Evolutionary conservation across 805 yeast species (phyloP).

Genomic region (Lachancea dasiensis): DNA sequence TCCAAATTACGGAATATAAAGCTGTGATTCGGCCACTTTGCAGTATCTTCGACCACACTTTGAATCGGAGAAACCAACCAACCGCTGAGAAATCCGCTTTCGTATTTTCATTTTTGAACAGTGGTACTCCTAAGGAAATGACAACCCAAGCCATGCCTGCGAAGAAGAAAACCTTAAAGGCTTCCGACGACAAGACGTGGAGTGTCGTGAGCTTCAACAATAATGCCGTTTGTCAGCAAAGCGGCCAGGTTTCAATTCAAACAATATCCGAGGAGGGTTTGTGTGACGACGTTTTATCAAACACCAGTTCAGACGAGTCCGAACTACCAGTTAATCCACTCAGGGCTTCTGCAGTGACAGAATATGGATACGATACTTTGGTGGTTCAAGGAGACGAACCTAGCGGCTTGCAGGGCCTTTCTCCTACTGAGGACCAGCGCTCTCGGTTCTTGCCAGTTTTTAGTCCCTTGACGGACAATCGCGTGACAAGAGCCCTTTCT

Average conservation of each 20-base stretch:
- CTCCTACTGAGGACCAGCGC: no score
- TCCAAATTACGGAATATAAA: background rate
- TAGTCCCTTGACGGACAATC: background rate
- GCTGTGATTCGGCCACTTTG: background rate
- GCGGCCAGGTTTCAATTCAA: slow-evolving; percentile 6
- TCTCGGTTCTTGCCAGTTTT: background rate
- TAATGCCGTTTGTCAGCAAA: slow-evolving; percentile 1
- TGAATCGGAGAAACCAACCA: no score
- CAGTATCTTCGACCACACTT: no score
- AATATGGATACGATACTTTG: slow-evolving; percentile 7
- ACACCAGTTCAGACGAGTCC: slow-evolving; percentile 10
- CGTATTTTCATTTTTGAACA: no score
- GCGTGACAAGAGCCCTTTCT: background rate
- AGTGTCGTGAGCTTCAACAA: slow-evolving; percentile 7
- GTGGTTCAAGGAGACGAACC: slow-evolving; percentile 1
- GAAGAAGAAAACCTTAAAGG: slow-evolving; percentile 6
- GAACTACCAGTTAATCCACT: slow-evolving; percentile 5
- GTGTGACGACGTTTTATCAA: slow-evolving; percentile 10
- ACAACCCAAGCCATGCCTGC: background rate
- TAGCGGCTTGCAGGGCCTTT: no score
- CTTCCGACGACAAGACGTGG: slow-evolving; percentile 8
- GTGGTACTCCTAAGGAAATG: no score
- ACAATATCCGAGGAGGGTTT: slow-evolving; percentile 7
- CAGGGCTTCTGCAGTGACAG: slow-evolving; percentile 1
- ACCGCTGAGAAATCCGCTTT: no score